Base-by-base conservation (phyloP, 148 eudicot species). In the Simmondsia chinensis region DNA sequence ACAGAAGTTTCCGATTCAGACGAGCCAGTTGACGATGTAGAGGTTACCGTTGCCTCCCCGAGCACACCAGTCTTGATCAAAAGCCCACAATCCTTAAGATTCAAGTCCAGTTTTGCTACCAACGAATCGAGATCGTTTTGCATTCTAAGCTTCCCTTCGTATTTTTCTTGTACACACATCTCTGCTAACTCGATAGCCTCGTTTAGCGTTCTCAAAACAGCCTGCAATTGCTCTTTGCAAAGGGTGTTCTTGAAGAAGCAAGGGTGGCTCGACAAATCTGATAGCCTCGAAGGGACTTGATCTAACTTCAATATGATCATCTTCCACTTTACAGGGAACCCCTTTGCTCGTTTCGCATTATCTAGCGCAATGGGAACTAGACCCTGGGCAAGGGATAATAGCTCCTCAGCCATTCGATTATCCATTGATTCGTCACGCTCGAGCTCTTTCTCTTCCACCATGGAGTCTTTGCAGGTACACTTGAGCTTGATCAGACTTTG, bases 181-280 rank as follows among this genome's bases (percentile, higher is more conserved):
- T 82, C 88, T 0, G 86, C 79, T 24, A 82, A 56, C 19, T 64
- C 74, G 46, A 74, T 43, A 11, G 74, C 62, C 65, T 91, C 95
- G 0, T 65, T 56, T 39, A 91, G 39, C 3, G 94, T 86, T 48
- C 72, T 74, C 1, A 77, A 68, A 44, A 86, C 80, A 7, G 89
- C 72, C 58, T 76, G 94, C 43, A 91, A 44, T 47, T 91, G 99
- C 46, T 91, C 99, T 41, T 61, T 86, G 52, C 99, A 91, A 7
- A 91, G 88, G 1, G 68, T 35, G 38, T 82, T 91, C 73, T 72
- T 91, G 4, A 77, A 72, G 60, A 91, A 91, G 55, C 82, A 91
- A 13, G 99, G 99, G 56, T 91, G 99, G 50, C 81, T 74, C 10
- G 99, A 82, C 21, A 91, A 73, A 55, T 91, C 95, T 0, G 99